These are phyloP conservation scores for Diaporthe batatas DNA, from an alignment of 2,329 filamentous ascomycete genomes.

Conservation along the genomic window DNA sequence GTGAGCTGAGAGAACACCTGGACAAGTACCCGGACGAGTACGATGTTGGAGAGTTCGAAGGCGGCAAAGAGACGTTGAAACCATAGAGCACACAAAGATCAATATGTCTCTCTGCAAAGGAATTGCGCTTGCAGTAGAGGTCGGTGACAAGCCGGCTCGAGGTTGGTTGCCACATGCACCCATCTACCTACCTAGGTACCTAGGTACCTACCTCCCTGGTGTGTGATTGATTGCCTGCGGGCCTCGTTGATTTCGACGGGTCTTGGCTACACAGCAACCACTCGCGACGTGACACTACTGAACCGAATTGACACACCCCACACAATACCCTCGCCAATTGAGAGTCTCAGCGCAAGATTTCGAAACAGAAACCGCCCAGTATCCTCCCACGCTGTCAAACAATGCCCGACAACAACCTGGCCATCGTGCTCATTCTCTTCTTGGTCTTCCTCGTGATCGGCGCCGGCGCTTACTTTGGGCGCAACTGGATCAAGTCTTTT, in stretches of 20 bases:
- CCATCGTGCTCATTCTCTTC: slow-evolving; percentile 49
- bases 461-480: slow-evolving; percentile 45
- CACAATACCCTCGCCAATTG: neutral
- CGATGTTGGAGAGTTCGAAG: slow-evolving; percentile 64
- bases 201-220: no score
- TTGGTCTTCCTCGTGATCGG: slow-evolving; percentile 45
- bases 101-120: neutral
- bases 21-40: slow-evolving; percentile 94
- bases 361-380: neutral
- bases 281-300: no score
- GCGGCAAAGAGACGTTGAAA: slow-evolving; percentile 49
- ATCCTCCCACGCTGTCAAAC: neutral
- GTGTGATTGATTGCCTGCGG: neutral
- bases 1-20: slow-evolving; percentile 79
- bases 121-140: neutral
- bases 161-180: no score
- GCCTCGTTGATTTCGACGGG: neutral
- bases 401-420: slow-evolving; percentile 45
- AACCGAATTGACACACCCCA: neutral
- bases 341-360: neutral
- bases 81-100: slow-evolving; percentile 36
- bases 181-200: no score
- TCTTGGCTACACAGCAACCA: neutral
- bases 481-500: slow-evolving; percentile 46
- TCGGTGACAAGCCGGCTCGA: neutral